Base-by-base conservation (phyloP, 208 protist species). In the Angomonas deanei region DNA sequence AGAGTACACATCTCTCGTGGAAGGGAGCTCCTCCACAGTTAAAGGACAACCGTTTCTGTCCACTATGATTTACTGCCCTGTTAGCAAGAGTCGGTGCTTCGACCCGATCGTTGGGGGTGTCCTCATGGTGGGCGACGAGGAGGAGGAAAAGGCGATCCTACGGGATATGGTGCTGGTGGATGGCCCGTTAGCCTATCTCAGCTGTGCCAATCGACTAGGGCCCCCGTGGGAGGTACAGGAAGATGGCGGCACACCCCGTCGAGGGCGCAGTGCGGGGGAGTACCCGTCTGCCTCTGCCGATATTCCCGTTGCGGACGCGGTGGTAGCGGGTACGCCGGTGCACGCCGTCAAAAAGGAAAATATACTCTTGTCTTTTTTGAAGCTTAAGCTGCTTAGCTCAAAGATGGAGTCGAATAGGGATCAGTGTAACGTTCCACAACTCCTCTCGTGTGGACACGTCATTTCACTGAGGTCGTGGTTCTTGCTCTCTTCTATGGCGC, bases 61-160 rank as follows among this genome's bases (percentile, higher is more conserved):
- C 30, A 89, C 80, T 2, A 79, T 91, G 78, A 86, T 82, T 55
- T 93, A 86, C 75, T 93, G 87, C 62, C 87, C 81, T 0, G 83
- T 93, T 6, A 81, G 76, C 31, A 80, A 80, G 1, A 73, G 78
- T n/a, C 83, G 87, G 48, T 93, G 87, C 59, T 63, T 87, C 0
- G 87, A 93, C 68, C 72, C 76, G 19, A 58, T 73, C 49, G 76
- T 91, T 10, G 77, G 53, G 47, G 77, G 80, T 21, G 61, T 69
- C 2, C 42, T 82, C 17, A 63, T 80, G 13, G 19, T 61, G 21
- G 26, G 26, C 27, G 42, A 52, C 10, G 53, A 53, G 21, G 27
- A 59, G 46, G 42, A 42, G 2, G 64, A 64, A 27, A 49, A 66
- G 13, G 46, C 57, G 26, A 36, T 6, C 53, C 10, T 19, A 15